These are phyloP conservation scores for Macadamia tetraphylla DNA, from an alignment of 164 flowering plant species.

Conservation along the genomic window DNA sequence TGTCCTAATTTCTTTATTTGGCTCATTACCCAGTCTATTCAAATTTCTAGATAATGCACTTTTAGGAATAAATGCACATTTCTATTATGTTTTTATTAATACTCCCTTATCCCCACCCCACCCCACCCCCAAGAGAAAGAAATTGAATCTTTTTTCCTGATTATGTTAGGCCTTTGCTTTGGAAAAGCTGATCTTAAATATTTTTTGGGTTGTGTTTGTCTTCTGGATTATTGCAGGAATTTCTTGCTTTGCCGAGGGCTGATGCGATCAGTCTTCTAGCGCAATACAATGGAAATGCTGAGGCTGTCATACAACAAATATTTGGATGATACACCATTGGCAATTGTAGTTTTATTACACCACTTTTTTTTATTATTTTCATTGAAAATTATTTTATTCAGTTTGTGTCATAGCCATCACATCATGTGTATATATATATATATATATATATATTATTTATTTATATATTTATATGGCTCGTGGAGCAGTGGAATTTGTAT, in stretches of 20 bases:
- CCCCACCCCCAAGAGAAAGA: not conserved
- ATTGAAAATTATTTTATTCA: not conserved
- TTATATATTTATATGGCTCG: not conserved
- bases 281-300: slow-evolving; percentile 91
- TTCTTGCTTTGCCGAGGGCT: slow-evolving; percentile 95
- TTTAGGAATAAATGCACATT: too few species aligned
- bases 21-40: too few species aligned
- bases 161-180: not conserved
- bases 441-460: too few species aligned
- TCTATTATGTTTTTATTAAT: too few species aligned
- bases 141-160: not conserved
- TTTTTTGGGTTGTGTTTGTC: not conserved
- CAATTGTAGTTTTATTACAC: not conserved
- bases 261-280: slow-evolving; percentile 95
- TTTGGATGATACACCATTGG: slow-evolving; percentile 47
- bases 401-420: not conserved
- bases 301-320: slow-evolving; percentile 89
- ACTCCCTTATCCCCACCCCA: too few species aligned
- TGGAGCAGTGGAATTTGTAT: not conserved
- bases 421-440: not conserved
- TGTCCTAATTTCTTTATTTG: too few species aligned
- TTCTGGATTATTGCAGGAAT: slow-evolving; percentile 59
- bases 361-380: not conserved
- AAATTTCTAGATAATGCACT: too few species aligned
- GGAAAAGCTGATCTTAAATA: not conserved